phyloP scores from a whole-genome alignment of 805 yeast species.

The Brettanomyces naardenensis region DNA sequence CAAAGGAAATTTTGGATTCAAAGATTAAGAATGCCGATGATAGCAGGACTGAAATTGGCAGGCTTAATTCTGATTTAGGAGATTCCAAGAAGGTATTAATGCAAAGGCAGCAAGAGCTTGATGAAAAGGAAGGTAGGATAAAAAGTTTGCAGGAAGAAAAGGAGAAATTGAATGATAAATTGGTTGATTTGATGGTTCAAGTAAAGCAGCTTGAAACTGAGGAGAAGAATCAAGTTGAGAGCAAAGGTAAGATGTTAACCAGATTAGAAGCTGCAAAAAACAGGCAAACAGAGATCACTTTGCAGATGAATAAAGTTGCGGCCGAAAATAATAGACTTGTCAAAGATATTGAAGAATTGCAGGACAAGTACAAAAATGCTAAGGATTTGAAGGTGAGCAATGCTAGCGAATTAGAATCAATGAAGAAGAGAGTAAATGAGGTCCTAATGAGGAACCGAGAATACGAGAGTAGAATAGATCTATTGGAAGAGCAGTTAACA shows the following conservation, averaged over 20 bases:
- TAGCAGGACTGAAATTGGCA: slow-evolving; percentile 4
- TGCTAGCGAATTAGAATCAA: slow-evolving; percentile 35
- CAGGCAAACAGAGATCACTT: slow-evolving; percentile 25
- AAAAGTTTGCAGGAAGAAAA: slow-evolving; percentile 32
- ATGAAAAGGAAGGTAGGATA: slow-evolving; percentile 29
- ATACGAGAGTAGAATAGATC: slow-evolving; percentile 48
- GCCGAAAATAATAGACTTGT: slow-evolving; percentile 33
- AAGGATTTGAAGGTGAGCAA: slow-evolving; percentile 20
- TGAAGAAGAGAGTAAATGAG: slow-evolving; percentile 69
- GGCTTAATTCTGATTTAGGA: slow-evolving; percentile 41
- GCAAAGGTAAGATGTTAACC: slow-evolving; percentile 32
- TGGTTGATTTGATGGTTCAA: slow-evolving; percentile 33
- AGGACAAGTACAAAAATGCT: slow-evolving; percentile 30
- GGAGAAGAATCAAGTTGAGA: slow-evolving; percentile 28
- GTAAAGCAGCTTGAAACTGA: slow-evolving; percentile 31
- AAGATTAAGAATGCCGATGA: slow-evolving; percentile 12
- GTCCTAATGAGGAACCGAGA: slow-evolving; percentile 61
- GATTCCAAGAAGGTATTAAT: slow-evolving; percentile 20
- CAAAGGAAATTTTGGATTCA: slow-evolving; percentile 23
- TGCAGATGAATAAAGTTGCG: slow-evolving; percentile 33
- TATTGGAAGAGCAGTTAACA: slow-evolving; percentile 72
- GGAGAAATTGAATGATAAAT: slow-evolving; percentile 29
- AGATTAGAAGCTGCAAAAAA: slow-evolving; percentile 33
- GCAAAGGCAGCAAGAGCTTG: slow-evolving; percentile 31
- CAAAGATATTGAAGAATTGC: slow-evolving; percentile 32